phyloP scores from a whole-genome alignment of 805 yeast genomes.

The Kluyveromyces aestuarii region DNA sequence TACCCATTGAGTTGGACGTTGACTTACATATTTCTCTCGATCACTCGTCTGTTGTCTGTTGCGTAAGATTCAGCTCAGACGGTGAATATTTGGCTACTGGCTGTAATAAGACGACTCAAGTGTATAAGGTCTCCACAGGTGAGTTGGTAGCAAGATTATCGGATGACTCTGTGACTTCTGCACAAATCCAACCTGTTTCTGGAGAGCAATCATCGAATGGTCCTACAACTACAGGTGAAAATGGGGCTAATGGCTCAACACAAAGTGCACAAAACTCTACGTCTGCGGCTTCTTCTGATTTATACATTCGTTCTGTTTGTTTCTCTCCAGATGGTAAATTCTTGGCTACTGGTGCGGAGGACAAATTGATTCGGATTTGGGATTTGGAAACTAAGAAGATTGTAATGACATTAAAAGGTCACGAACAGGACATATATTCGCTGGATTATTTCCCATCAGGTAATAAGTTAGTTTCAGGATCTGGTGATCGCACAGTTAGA shows the following conservation, averaged over 20 bases:
- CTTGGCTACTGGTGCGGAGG: constrained; percentile 91
- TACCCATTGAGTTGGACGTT: constrained; percentile 68
- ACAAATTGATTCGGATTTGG: constrained; percentile 90
- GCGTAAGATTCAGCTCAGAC: constrained; percentile 85
- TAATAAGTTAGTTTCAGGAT: constrained; percentile 84
- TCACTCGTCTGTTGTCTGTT: constrained; percentile 92
- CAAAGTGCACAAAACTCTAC: constrained; percentile 24
- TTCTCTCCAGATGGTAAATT: constrained; percentile 92
- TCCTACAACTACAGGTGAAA: constrained; percentile 21
- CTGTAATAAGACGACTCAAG: constrained; percentile 92
- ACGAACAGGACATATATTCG: constrained; percentile 95
- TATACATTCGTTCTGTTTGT: constrained; percentile 91
- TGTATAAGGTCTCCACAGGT: constrained; percentile 86
- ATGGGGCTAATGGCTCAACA: constrained; percentile 24
- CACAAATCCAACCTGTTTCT: constrained; percentile 9
- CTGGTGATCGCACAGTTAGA: constrained; percentile 93
- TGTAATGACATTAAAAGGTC: constrained; percentile 81
- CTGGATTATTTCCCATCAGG: constrained; percentile 94
- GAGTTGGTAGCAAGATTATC: constrained; percentile 77
- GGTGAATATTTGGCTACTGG: constrained; percentile 95
- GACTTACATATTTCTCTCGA: constrained; percentile 84
- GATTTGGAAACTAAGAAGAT: constrained; percentile 79
- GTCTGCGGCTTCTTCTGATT: constrained; percentile 52
- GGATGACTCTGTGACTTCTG: constrained; percentile 57
- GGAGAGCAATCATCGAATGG: constrained; percentile 32